These are phyloP conservation scores for Cupressus sempervirens DNA, from an alignment of 75 land plant genomes.

Conservation along the genomic window DNA sequence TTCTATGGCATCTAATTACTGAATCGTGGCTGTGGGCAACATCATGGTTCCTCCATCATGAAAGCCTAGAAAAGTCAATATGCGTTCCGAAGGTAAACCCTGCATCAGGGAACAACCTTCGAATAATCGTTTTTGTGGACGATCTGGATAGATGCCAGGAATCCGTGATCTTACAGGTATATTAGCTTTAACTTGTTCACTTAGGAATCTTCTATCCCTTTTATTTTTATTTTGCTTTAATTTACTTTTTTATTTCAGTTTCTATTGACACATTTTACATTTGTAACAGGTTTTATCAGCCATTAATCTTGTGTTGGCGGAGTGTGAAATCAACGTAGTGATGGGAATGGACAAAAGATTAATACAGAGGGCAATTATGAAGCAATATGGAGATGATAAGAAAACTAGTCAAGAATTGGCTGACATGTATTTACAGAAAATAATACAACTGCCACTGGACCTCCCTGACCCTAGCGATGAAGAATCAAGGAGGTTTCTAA, in stretches of 20 bases:
- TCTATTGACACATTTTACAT: neutral
- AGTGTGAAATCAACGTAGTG: neutral
- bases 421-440: neutral
- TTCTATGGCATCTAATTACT: neutral
- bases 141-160: neutral
- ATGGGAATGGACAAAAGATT: neutral
- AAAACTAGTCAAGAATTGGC: neutral
- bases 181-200: too few species aligned
- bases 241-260: too few species aligned
- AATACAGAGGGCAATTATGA: neutral
- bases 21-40: neutral
- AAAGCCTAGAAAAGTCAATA: neutral
- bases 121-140: neutral
- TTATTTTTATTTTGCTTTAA: too few species aligned
- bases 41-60: neutral
- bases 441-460: neutral
- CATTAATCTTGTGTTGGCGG: neutral
- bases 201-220: too few species aligned
- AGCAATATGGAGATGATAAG: neutral
- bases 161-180: neutral
- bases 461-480: too few species aligned
- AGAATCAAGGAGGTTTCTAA: too few species aligned
- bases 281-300: neutral
- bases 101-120: neutral
- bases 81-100: neutral